These are phyloP conservation scores for Syzygium aqueum DNA, from an alignment of 345 rosid species.

Conservation along the genomic window DNA sequence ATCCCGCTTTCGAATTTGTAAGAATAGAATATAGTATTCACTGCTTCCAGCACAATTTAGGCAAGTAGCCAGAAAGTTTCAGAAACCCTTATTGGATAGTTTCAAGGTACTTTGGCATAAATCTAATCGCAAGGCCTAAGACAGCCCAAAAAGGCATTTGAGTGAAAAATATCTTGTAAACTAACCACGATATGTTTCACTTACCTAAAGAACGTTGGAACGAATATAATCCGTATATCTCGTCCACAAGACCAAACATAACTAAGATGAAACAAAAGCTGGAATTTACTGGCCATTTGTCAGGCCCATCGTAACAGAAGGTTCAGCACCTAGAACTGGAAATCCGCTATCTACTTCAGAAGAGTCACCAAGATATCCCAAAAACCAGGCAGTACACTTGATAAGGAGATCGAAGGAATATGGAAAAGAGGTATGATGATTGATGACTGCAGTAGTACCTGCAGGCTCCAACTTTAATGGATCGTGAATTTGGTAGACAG, in stretches of 20 bases:
- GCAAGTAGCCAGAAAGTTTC: not conserved
- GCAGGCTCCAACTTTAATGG: not conserved
- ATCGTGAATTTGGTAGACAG: not conserved
- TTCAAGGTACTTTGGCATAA: not conserved
- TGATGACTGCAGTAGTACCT: not conserved
- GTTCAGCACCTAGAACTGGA: not conserved
- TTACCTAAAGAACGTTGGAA: not conserved
- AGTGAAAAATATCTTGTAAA: not conserved
- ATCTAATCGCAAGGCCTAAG: not conserved
- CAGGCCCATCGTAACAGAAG: not conserved
- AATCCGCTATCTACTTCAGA: not conserved
- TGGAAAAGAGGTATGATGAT: not conserved
- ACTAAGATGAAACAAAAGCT: not conserved
- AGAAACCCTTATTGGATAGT: not conserved
- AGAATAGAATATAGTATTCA: not conserved
- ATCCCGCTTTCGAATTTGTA: not conserved
- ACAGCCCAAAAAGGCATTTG: not conserved
- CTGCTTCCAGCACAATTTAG: not conserved
- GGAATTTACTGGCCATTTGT: not conserved
- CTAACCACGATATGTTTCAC: not conserved
- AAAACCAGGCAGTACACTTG: not conserved
- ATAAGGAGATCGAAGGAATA: not conserved
- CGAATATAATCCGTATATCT: not conserved
- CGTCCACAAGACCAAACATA: not conserved
- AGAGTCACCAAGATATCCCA: not conserved